These are phyloP conservation scores for Penicillium cataractarum DNA, from an alignment of 495 filamentous ascomycete species.

Conservation along the genomic window DNA sequence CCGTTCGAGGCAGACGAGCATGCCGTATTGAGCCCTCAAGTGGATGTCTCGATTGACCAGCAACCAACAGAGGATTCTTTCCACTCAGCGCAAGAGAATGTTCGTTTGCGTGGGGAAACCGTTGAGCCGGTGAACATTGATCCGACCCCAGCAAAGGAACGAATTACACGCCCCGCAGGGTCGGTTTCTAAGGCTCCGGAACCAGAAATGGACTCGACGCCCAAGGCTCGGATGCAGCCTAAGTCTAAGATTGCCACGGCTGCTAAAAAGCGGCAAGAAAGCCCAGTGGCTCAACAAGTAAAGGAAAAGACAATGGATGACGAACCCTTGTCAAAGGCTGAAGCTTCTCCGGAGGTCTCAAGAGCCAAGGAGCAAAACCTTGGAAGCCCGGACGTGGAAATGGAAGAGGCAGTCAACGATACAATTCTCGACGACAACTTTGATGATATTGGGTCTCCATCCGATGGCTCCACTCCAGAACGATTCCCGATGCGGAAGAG, in stretches of 20 bases:
- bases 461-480: conserved; percentile 64
- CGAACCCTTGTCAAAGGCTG: conserved; percentile 7
- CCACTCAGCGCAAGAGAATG: conserved; percentile 68
- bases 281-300: conserved; percentile 13
- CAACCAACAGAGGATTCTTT: conserved; percentile 64
- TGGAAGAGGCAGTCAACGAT: conserved; percentile 44
- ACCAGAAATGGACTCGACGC: conserved; percentile 23
- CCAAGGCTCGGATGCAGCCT: conserved; percentile 11
- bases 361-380: conserved; percentile 24
- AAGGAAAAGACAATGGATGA: conserved; percentile 8
- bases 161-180: conserved; percentile 13
- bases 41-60: conserved; percentile 43
- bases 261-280: conserved; percentile 19
- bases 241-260: conserved; percentile 9
- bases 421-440: conserved; percentile 53
- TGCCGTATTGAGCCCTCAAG: conserved; percentile 30
- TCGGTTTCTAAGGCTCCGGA: conserved; percentile 10
- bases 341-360: conserved; percentile 20
- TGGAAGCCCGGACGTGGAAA: conserved; percentile 26
- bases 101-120: conserved; percentile 45
- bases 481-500: conserved; percentile 79
- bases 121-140: conserved; percentile 38
- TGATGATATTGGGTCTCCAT: conserved; percentile 62
- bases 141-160: conserved; percentile 27
- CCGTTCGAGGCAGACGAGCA: conserved; percentile 41